phyloP scores from a whole-genome alignment of 1,284 basidiomycete species.

The Cutaneotrichosporon daszewskae region DNA sequence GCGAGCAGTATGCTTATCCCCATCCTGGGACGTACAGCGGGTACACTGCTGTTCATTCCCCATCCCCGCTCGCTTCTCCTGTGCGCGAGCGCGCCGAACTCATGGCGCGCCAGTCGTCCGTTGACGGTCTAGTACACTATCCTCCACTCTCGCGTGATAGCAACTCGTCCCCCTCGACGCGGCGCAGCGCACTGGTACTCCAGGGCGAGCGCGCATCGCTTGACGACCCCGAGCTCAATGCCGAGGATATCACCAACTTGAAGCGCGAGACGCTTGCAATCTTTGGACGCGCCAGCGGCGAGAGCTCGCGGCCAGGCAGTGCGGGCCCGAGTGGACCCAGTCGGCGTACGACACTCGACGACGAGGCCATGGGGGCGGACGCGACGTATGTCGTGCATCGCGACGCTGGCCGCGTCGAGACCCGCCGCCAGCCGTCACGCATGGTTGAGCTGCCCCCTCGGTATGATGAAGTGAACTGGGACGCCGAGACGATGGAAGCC shows the following conservation, averaged over 20 bases:
- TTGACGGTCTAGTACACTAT: not conserved
- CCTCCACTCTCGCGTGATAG: not conserved
- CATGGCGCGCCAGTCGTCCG: conserved; percentile 2
- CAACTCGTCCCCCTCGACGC: no score
- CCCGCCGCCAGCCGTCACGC: not conserved
- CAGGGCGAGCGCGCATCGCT: not conserved
- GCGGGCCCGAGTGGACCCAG: not conserved
- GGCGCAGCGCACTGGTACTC: not conserved
- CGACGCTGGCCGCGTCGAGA: conserved; percentile 33
- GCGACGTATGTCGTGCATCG: conserved; percentile 38
- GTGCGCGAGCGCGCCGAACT: conserved; percentile 19
- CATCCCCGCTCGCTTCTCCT: not conserved
- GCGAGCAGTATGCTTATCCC: not conserved
- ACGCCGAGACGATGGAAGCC: conserved; percentile 10
- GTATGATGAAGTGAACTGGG: conserved; percentile 44
- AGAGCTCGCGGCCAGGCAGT: not conserved
- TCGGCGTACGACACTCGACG: not conserved
- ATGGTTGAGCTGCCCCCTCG: conserved; percentile 41
- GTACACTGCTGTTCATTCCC: not conserved
- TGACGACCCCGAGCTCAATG: conserved; percentile 9
- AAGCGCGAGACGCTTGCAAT: conserved; percentile 41
- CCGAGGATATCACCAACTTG: conserved; percentile 26
- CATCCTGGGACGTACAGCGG: no score
- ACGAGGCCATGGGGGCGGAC: conserved; percentile 4
- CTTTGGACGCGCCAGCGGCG: conserved; percentile 5